Evolutionary conservation across 768 basidiomycete genomes (phyloP), one percentile per base, ranked within the genome.

Genomic region (Boletales sp.): DNA sequence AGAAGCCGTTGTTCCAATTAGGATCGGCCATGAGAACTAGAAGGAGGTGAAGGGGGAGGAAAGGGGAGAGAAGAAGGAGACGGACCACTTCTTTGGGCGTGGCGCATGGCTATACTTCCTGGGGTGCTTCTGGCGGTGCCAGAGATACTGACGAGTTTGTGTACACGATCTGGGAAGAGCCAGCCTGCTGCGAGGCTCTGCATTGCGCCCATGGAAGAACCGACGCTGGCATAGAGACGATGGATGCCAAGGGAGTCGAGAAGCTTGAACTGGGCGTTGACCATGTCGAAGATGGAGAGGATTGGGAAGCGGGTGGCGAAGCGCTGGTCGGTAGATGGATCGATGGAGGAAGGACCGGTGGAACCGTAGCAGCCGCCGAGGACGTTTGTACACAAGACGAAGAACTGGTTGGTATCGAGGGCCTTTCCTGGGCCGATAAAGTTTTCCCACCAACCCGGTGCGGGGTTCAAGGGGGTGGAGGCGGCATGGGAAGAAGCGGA

Each of bases 1-100:
- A 99, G 69, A 95, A 98, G 5, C 96, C 96, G 33, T 93, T 86
- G 54, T 98, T 99, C 96, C 96, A 99, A 56, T 98, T 97, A 0
- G 95, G 95, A 70, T 99, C 96, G 2, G 95, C 90, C 96, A 99
- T 99, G 46, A 99, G 81, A 15, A 99, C 96, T 97, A 37, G 19
- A 43, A 6, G 28, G 30, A 46, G 39, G 34, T 57, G 2, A 61
- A 15, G 40, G n/a, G 6, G 3, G 21, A 41, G 32, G 41, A 35
- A 3, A 25, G 9, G 19, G 19, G 4, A 49, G 32, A 19, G 21
- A 33, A n/a, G 40, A 41, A 5, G 46, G 46, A 53, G 42, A 28
- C 47, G 52, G 56, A 93, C 95, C 95, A 70, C 94, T 96, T 65
- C 96, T 72, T 67, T 99, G 96, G 1, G 96, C 94, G 70, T 86